Evolutionary conservation across 225 moss, liverwort and hornwort genomes (phyloP).

Genomic region (Physcomitrellopsis africana): DNA sequence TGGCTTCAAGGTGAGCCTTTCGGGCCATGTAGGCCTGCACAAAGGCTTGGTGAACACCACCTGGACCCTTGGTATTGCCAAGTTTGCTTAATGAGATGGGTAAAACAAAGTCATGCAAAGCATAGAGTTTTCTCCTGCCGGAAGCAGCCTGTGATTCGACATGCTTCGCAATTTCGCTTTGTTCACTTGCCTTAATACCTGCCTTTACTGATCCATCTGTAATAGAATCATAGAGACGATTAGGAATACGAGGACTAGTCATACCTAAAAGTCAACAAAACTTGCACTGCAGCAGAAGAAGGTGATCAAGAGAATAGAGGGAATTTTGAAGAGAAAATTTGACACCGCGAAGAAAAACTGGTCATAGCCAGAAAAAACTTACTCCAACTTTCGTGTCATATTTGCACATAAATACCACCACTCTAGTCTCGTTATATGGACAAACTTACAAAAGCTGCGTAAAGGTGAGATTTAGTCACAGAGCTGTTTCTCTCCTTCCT

Average conservation of each 20-base stretch:
- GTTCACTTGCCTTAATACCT: conserved; percentile 42
- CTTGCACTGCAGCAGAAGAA: not conserved
- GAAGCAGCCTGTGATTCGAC: conserved; percentile 58
- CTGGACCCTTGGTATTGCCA: conserved; percentile 72
- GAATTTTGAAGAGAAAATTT: no score
- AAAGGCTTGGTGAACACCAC: conserved; percentile 79
- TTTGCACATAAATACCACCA: no score
- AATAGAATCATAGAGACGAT: conserved; percentile 9
- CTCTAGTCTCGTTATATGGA: not conserved
- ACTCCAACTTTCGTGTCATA: no score
- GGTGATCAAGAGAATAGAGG: not conserved
- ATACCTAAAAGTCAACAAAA: conserved; percentile 9
- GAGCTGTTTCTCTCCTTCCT: conserved; percentile 8
- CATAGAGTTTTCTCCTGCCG: conserved; percentile 76
- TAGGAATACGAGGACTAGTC: conserved; percentile 6
- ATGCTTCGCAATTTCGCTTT: conserved; percentile 42
- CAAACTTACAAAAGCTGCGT: conserved; percentile 5
- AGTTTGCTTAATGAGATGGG: conserved; percentile 71
- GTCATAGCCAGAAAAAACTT: no score
- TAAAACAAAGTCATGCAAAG: conserved; percentile 85
- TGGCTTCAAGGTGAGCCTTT: conserved; percentile 86
- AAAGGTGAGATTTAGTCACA: conserved; percentile 1
- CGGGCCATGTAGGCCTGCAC: conserved; percentile 92
- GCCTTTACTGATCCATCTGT: conserved; percentile 46
- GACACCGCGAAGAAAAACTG: no score